A percentile compares a stretch with the other conserved stretches of the same genome.
Evolutionary conservation across 2,329 filamentous ascomycete species (phyloP).

Genomic region (Cadophora sp.): DNA sequence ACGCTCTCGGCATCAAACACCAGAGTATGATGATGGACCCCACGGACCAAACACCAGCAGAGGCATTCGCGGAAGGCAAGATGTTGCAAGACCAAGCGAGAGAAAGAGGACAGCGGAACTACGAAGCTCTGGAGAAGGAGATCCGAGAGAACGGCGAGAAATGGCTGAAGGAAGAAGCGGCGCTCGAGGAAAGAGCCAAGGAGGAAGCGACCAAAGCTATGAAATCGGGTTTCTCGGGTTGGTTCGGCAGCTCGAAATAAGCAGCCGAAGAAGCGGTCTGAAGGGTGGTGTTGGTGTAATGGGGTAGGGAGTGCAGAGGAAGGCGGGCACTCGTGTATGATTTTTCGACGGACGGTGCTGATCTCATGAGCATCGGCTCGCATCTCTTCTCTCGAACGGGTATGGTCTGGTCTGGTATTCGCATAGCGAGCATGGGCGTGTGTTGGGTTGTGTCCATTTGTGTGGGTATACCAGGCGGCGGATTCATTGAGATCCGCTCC

Average conservation of each 20-base stretch:
- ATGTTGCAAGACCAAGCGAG: constrained; percentile 96
- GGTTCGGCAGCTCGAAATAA: constrained; percentile 49
- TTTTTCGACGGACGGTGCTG: constrained; percentile 18
- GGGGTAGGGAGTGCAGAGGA: constrained; percentile 16
- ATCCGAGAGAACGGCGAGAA: constrained; percentile 93
- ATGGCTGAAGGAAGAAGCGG: constrained; percentile 94
- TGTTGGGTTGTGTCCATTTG: background rate
- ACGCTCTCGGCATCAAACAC: constrained; percentile 79
- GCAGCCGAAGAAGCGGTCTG: constrained; percentile 14
- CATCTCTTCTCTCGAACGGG: constrained; percentile 32
- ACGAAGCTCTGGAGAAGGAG: constrained; percentile 87
- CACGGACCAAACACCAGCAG: constrained; percentile 68
- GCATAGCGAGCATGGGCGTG: constrained; percentile 28
- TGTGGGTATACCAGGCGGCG: background rate
- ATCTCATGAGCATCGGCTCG: constrained; percentile 24
- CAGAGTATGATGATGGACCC: constrained; percentile 70
- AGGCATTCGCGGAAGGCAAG: constrained; percentile 89
- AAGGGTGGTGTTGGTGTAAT: constrained; percentile 16
- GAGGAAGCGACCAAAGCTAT: constrained; percentile 92
- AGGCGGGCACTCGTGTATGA: constrained; percentile 30
- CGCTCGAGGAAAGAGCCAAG: constrained; percentile 85
- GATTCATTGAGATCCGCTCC: background rate
- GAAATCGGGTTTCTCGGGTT: constrained; percentile 77
- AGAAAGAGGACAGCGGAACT: constrained; percentile 89
- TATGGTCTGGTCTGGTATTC: constrained; percentile 10